Evolutionary conservation across 2,329 filamentous ascomycete genomes (phyloP).

Genomic region (Thielaviopsis punctulata): DNA sequence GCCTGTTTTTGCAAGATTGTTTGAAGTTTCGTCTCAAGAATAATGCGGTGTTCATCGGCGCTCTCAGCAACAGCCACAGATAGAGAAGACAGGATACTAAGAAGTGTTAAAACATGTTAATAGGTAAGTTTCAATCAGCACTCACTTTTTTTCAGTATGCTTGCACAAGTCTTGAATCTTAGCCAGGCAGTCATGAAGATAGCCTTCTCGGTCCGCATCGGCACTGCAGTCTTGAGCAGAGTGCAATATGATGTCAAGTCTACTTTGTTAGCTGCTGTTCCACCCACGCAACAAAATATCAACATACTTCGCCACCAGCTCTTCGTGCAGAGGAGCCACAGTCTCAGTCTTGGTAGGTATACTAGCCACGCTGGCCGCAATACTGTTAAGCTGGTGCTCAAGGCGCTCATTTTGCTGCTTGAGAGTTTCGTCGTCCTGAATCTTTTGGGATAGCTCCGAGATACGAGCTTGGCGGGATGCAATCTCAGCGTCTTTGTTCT

Average conservation of each 20-base stretch:
- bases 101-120: background rate
- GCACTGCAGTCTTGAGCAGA: constrained; percentile 1
- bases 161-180: constrained; percentile 2
- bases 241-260: constrained; percentile 2
- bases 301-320: background rate
- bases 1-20: background rate
- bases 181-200: constrained; percentile 2
- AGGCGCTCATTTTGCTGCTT: background rate
- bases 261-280: background rate
- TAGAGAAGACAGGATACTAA: constrained; percentile 6
- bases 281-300: too few species aligned
- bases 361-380: background rate
- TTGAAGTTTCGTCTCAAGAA: background rate
- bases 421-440: background rate
- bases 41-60: background rate
- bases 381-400: background rate
- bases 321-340: background rate
- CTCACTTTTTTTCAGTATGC: constrained; percentile 2
- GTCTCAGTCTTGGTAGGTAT: background rate
- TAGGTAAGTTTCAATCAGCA: background rate
- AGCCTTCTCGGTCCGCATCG: background rate
- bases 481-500: constrained; percentile 1
- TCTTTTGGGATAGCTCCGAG: constrained; percentile 5
- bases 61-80: background rate
- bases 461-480: background rate